Evolutionary conservation across 2,329 filamentous ascomycete genomes (phyloP).

Genomic region (Pseudocercospora macadamiae): DNA sequence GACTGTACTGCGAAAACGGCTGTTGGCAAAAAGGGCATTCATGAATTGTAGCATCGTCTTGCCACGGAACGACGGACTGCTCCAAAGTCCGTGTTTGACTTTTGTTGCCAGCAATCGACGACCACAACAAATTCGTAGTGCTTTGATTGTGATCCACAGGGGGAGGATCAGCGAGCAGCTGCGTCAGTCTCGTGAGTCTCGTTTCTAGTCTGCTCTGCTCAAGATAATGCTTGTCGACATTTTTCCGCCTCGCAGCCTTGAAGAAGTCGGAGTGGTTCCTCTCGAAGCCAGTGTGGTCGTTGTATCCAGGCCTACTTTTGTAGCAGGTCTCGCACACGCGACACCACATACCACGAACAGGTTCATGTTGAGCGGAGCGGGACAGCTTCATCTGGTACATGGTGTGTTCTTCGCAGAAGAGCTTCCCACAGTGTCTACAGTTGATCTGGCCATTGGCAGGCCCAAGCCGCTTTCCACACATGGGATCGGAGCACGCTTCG

Average conservation of each 20-base stretch:
- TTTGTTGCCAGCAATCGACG: slow-evolving; percentile 65
- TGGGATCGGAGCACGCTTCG: slow-evolving; percentile 84
- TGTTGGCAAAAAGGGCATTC: slow-evolving; percentile 95
- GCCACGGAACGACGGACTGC: slow-evolving; percentile 85
- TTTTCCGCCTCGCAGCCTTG: slow-evolving; percentile 69
- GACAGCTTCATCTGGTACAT: slow-evolving; percentile 99
- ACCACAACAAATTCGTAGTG: slow-evolving; percentile 58
- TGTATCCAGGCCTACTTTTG: slow-evolving; percentile 94
- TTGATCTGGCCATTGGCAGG: slow-evolving; percentile 83
- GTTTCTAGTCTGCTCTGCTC: slow-evolving; percentile 92
- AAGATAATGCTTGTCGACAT: slow-evolving; percentile 80
- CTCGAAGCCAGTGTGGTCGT: slow-evolving; percentile 67
- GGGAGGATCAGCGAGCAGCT: slow-evolving; percentile 75
- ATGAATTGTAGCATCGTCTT: slow-evolving; percentile 79
- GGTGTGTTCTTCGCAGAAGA: slow-evolving; percentile 97
- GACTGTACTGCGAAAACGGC: slow-evolving; percentile 90
- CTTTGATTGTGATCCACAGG: slow-evolving; percentile 60
- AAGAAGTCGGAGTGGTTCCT: slow-evolving; percentile 76
- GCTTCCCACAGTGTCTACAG: slow-evolving; percentile 85
- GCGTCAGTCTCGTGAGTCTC: slow-evolving; percentile 84
- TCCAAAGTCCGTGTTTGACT: slow-evolving; percentile 75
- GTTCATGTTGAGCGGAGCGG: slow-evolving; percentile 84
- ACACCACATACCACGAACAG: slow-evolving; percentile 87
- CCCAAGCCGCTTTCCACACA: slow-evolving; percentile 79
- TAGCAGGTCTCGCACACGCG: slow-evolving; percentile 98